Conservation (phyloP, 257 asterid species). For the Ligustrum vulgare region DNA sequence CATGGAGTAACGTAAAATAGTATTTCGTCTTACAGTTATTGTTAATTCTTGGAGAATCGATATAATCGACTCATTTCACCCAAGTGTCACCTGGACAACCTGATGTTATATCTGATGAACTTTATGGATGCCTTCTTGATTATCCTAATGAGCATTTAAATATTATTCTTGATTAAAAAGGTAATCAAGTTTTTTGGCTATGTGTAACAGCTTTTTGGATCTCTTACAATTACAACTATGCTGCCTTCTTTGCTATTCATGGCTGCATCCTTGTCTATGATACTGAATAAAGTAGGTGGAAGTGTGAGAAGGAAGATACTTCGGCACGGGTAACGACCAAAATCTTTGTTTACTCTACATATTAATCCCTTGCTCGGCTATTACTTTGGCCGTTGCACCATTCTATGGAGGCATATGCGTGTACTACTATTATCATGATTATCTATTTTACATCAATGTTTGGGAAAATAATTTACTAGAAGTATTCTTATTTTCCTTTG, state of each 20-base stretch:
- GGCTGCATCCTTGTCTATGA: neutral
- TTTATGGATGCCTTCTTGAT: neutral
- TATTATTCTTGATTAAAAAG: neutral
- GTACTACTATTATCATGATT: neutral
- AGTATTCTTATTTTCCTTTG: neutral
- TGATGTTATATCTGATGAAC: neutral
- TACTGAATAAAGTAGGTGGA: neutral
- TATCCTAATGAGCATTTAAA: neutral
- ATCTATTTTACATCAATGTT: neutral
- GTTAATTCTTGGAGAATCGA: neutral
- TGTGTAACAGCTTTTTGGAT: neutral
- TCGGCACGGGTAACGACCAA: no score
- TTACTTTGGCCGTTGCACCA: neutral
- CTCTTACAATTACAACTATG: neutral
- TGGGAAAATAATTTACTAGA: neutral
- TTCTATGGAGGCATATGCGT: neutral
- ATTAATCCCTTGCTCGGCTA: neutral
- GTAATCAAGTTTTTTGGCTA: neutral
- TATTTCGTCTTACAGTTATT: neutral
- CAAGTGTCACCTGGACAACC: neutral
- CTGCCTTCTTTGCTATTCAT: neutral
- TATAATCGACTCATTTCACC: neutral
- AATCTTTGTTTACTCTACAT: neutral
- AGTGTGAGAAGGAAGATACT: neutral
- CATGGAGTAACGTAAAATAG: neutral